These are phyloP conservation scores for Diaporthe vexans DNA, from an alignment of 2,329 filamentous ascomycete genomes.

Conservation along the genomic window DNA sequence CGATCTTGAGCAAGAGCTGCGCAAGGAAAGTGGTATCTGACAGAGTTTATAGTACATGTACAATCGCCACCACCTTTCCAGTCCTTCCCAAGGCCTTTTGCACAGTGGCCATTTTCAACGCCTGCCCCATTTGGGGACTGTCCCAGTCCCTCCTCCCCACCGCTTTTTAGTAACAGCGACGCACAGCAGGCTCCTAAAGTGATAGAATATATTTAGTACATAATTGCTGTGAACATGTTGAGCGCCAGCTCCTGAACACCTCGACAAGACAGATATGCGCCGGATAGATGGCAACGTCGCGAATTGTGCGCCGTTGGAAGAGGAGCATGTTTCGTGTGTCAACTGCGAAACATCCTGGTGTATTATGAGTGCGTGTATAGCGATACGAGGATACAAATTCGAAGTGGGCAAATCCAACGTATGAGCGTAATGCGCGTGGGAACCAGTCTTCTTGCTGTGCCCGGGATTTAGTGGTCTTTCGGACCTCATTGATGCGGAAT, in stretches of 20 bases:
- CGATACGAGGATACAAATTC: not conserved
- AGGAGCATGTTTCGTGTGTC: constrained; percentile 5
- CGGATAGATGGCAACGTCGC: constrained; percentile 13
- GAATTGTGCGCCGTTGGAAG: constrained; percentile 9
- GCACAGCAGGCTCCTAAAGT: constrained; percentile 19
- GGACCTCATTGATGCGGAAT: not conserved
- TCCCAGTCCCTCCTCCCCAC: not conserved
- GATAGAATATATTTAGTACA: constrained; percentile 31
- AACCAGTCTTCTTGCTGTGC: not conserved
- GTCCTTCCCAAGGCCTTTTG: not conserved
- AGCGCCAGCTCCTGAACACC: constrained; percentile 1
- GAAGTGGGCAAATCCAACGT: constrained; percentile 1
- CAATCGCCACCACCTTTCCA: constrained; percentile 17
- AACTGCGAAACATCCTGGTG: constrained; percentile 12
- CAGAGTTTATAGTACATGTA: constrained; percentile 14
- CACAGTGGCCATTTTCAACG: constrained; percentile 23
- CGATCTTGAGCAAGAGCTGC: constrained; percentile 18
- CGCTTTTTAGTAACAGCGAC: constrained; percentile 6
- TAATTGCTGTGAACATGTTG: constrained; percentile 8
- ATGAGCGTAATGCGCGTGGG: constrained; percentile 4
- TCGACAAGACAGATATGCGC: constrained; percentile 12
- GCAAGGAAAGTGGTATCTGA: constrained; percentile 33
- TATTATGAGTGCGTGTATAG: constrained; percentile 18
- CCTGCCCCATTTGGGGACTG: not conserved
- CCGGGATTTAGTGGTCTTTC: not conserved